phyloP scores from a whole-genome alignment of 495 filamentous ascomycete species.

The Lophium mytilinum region DNA sequence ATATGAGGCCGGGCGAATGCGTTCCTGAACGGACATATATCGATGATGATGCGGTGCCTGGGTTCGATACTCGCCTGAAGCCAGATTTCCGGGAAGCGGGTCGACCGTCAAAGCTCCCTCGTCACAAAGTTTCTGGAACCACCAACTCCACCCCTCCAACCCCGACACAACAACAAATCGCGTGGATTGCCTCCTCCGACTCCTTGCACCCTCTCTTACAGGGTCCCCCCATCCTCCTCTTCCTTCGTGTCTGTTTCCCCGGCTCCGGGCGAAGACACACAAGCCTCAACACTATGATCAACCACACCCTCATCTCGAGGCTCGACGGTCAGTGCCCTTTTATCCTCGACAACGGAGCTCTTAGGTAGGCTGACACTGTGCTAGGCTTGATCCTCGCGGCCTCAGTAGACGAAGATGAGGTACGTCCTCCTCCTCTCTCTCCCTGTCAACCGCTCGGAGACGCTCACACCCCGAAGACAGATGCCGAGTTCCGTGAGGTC shows the following conservation, averaged over 20 bases:
- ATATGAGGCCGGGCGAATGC: too few relatives aligned
- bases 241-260: not conserved
- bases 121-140: not conserved
- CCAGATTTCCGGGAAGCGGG: not conserved
- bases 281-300: conserved; percentile 59
- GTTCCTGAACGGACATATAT: too few relatives aligned
- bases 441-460: not conserved
- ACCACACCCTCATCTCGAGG: conserved; percentile 87
- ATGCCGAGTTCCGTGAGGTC: conserved; percentile 73
- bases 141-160: not conserved
- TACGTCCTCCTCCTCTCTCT: conserved; percentile 25
- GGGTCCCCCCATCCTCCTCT: not conserved
- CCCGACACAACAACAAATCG: not conserved
- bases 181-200: not conserved
- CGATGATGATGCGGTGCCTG: too few relatives aligned
- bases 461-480: conserved; percentile 41
- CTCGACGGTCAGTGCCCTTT: conserved; percentile 63
- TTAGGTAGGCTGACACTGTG: not conserved
- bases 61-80: not conserved
- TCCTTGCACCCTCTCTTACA: not conserved
- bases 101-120: not conserved
- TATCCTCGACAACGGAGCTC: conserved; percentile 15
- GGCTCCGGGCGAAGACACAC: not conserved
- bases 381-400: conserved; percentile 88
- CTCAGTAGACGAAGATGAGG: conserved; percentile 85